Conservation (phyloP, 1,284 basidiomycete species). For the Wolfiporia cocos region DNA sequence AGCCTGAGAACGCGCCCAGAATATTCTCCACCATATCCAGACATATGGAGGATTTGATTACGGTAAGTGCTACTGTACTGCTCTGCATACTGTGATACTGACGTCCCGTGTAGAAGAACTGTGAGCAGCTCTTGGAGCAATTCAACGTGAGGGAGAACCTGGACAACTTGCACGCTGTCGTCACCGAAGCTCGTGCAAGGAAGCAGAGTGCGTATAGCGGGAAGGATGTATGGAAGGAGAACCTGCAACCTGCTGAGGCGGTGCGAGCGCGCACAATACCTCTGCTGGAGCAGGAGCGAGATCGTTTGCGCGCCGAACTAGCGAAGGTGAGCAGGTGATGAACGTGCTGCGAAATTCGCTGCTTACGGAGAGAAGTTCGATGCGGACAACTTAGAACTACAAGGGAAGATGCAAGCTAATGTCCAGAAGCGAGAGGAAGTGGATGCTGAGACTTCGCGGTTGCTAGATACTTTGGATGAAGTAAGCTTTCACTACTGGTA, state of each 20-base stretch:
- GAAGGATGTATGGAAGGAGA: slow-evolving; percentile 57
- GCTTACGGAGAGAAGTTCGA: slow-evolving; percentile 37
- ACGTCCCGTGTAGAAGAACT: slow-evolving; percentile 22
- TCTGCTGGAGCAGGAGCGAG: slow-evolving; percentile 46
- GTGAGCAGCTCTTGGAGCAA: slow-evolving; percentile 54
- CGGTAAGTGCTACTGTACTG: slow-evolving; percentile 33
- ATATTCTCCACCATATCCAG: slow-evolving; percentile 62
- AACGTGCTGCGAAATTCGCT: not conserved
- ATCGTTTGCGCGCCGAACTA: slow-evolving; percentile 43
- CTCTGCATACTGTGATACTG: slow-evolving; percentile 1
- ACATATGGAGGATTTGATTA: slow-evolving; percentile 61
- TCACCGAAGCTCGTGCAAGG: slow-evolving; percentile 63
- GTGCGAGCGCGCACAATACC: slow-evolving; percentile 57
- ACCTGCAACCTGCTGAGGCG: slow-evolving; percentile 53
- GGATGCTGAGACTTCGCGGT: slow-evolving; percentile 37
- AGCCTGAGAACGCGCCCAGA: slow-evolving; percentile 59
- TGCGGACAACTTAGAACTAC: slow-evolving; percentile 42
- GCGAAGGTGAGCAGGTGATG: slow-evolving; percentile 33
- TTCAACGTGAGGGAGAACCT: slow-evolving; percentile 62
- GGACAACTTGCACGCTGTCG: slow-evolving; percentile 61
- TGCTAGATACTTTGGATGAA: slow-evolving; percentile 50
- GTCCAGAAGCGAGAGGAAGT: slow-evolving; percentile 38
- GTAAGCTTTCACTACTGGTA: slow-evolving; percentile 25
- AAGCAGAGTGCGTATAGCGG: slow-evolving; percentile 38
- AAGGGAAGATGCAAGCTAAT: slow-evolving; percentile 43